Conservation (phyloP, 1,284 basidiomycete species). For the Coniophora puteana region DNA sequence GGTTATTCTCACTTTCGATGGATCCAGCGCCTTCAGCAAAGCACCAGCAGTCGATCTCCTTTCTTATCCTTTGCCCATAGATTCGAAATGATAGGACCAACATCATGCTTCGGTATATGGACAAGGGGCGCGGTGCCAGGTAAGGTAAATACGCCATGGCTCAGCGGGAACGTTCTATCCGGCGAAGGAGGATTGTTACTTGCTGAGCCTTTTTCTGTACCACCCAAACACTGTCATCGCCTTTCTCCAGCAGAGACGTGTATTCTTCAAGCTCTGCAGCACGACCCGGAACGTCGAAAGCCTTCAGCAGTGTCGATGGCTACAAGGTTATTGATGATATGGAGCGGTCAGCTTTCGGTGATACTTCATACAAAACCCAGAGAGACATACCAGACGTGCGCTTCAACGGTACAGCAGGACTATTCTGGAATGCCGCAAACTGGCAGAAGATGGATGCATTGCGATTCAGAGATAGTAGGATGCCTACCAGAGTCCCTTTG, state of each 20-base stretch:
- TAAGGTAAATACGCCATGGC: constrained; percentile 36
- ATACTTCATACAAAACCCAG: constrained; percentile 8
- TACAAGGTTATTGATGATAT: constrained; percentile 20
- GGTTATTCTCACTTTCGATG: constrained; percentile 42
- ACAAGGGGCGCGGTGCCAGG: constrained; percentile 48
- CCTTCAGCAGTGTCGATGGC: constrained; percentile 46
- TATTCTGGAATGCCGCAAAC: constrained; percentile 74
- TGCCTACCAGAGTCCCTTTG: constrained; percentile 52
- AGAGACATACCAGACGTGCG: constrained; percentile 53
- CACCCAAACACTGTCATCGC: constrained; percentile 42
- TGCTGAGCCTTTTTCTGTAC: constrained; percentile 58
- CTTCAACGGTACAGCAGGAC: constrained; percentile 58
- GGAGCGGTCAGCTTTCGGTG: constrained; percentile 13
- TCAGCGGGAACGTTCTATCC: constrained; percentile 37
- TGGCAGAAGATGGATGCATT: constrained; percentile 58
- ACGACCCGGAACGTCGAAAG: constrained; percentile 33
- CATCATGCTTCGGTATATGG: constrained; percentile 38
- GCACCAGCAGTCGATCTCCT: constrained; percentile 61
- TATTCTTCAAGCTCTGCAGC: constrained; percentile 48
- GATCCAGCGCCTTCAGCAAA: constrained; percentile 55
- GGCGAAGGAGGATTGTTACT: constrained; percentile 51
- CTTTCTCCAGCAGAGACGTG: constrained; percentile 50
- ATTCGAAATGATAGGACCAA: constrained; percentile 44
- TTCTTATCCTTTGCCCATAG: constrained; percentile 66
- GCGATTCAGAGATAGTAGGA: constrained; percentile 53